A percentile compares a stretch with the other conserved stretches of the same genome.
phyloP scores from a whole-genome alignment of 495 filamentous ascomycete species.

The Penicillium parvum region DNA sequence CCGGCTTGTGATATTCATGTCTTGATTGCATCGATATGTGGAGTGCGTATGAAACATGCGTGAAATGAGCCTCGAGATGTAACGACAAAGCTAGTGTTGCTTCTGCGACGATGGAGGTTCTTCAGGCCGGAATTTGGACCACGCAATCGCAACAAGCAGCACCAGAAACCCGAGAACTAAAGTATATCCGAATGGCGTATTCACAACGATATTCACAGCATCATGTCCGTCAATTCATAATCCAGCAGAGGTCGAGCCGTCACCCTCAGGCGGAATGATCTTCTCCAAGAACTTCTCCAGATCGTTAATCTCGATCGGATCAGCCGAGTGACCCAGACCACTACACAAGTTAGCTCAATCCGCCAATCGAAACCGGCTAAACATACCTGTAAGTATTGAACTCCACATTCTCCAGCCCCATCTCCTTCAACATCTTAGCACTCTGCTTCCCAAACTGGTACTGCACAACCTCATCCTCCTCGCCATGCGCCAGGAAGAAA shows the following conservation, averaged over 20 bases:
- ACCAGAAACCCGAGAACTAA: conserved; percentile 41
- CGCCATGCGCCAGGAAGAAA: conserved; percentile 85
- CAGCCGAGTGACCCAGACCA: conserved; percentile 70
- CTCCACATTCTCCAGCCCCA: conserved; percentile 63
- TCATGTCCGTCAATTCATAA: conserved; percentile 38
- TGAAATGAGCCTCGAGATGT: background rate
- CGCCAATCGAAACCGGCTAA: background rate
- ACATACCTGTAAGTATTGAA: conserved; percentile 73
- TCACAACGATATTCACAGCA: background rate
- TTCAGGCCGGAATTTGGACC: conserved; percentile 10
- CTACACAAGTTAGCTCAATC: conserved; percentile 34
- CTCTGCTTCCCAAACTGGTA: conserved; percentile 63
- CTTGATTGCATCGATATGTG: conserved; percentile 3
- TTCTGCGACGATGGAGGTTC: background rate
- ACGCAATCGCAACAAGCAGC: conserved; percentile 47
- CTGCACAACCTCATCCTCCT: conserved; percentile 65
- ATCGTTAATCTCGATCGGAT: conserved; percentile 74
- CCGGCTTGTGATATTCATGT: no score
- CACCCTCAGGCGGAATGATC: conserved; percentile 56
- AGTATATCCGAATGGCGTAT: conserved; percentile 15
- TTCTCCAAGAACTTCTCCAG: conserved; percentile 70
- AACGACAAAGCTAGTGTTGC: conserved; percentile 5
- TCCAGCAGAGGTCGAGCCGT: conserved; percentile 49
- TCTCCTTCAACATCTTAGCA: conserved; percentile 54
- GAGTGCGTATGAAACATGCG: no score